phyloP scores from a whole-genome alignment of 1,139 yeast species.

The Pichia cactophila region DNA sequence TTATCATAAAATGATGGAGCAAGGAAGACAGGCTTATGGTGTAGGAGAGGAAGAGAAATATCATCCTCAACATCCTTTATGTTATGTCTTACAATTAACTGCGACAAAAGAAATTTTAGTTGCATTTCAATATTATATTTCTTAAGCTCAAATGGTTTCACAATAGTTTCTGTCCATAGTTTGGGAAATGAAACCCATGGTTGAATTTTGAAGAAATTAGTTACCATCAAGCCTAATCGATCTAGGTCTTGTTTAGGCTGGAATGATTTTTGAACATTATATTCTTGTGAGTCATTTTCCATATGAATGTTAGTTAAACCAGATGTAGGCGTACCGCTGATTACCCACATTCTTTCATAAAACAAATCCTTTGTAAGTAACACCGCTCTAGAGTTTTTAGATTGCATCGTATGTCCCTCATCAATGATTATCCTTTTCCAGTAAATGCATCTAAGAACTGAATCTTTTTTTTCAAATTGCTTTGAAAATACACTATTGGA shows the following conservation, averaged over 20 bases:
- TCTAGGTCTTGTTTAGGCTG: conserved; percentile 45
- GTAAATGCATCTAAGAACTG: conserved; percentile 37
- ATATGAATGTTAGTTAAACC: conserved; percentile 56
- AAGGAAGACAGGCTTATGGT: conserved; percentile 49
- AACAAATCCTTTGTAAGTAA: conserved; percentile 39
- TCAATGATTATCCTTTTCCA: conserved; percentile 72
- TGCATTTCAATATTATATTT: conserved; percentile 36
- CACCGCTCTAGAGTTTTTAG: conserved; percentile 44
- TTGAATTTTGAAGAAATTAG: conserved; percentile 49
- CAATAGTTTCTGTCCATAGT: conserved; percentile 40
- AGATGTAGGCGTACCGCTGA: conserved; percentile 69
- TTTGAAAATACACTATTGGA: conserved; percentile 40
- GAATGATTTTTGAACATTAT: conserved; percentile 31
- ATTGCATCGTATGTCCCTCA: conserved; percentile 61
- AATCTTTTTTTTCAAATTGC: conserved; percentile 30
- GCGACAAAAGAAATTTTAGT: conserved; percentile 36
- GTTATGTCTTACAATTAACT: conserved; percentile 49
- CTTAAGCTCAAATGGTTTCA: conserved; percentile 39
- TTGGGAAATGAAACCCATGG: conserved; percentile 47
- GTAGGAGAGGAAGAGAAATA: conserved; percentile 50
- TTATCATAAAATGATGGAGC: conserved; percentile 57
- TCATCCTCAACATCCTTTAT: conserved; percentile 46
- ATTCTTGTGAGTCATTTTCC: conserved; percentile 34
- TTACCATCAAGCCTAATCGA: conserved; percentile 45
- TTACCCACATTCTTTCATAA: conserved; percentile 64